These are phyloP conservation scores for Bacterosira constricta DNA, from an alignment of 108 stramenopile species.

Conservation along the genomic window DNA sequence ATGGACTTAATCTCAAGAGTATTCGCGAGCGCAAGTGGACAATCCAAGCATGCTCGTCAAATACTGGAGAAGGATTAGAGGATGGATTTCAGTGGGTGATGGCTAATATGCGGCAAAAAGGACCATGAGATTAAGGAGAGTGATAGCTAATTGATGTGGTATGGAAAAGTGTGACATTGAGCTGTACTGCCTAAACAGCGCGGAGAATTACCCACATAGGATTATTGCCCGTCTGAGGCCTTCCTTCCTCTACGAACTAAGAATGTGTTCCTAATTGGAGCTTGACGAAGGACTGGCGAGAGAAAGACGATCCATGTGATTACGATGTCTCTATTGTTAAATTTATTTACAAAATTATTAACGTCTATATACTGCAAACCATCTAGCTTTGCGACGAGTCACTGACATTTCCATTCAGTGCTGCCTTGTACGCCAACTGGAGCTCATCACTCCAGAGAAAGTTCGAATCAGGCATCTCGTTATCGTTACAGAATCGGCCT, in stretches of 20 bases:
- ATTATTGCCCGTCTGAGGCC: no score
- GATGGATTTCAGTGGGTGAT: slow-evolving; percentile 69
- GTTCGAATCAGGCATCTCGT: slow-evolving; percentile 78
- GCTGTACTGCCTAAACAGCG: no score
- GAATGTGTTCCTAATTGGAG: no score
- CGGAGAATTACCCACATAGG: no score
- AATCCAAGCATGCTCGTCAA: slow-evolving; percentile 68
- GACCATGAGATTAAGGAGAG: neutral
- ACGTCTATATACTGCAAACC: no score
- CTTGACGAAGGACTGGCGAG: no score
- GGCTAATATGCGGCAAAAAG: slow-evolving; percentile 1
- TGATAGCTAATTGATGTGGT: no score
- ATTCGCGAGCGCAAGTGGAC: slow-evolving; percentile 45
- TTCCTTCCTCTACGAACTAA: no score
- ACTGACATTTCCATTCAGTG: slow-evolving; percentile 33
- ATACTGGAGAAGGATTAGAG: slow-evolving; percentile 71
- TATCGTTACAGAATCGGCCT: slow-evolving; percentile 77
- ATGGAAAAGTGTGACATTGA: no score
- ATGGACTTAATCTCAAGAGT: slow-evolving; percentile 42
- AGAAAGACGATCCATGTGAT: no score
- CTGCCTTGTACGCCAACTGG: slow-evolving; percentile 73
- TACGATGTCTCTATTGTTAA: no score
- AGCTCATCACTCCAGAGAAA: slow-evolving; percentile 86
- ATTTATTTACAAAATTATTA: no score
- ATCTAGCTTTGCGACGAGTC: neutral